phyloP scores from a whole-genome alignment of 768 basidiomycete species.

The Boletus patriciae region DNA sequence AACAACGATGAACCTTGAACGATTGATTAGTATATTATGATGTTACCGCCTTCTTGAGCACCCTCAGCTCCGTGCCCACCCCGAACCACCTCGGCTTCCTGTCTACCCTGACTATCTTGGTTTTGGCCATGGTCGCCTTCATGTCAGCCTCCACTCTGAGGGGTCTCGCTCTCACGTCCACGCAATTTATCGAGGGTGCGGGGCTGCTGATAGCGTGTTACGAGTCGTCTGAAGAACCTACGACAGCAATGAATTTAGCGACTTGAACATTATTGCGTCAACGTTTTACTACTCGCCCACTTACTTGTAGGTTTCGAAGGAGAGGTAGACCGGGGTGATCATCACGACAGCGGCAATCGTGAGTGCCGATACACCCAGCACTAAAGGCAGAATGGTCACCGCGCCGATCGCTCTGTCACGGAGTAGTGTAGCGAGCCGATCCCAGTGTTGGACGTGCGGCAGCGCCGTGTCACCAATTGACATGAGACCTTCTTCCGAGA shows the following conservation, averaged over 20 bases:
- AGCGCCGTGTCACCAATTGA: constrained; percentile 5
- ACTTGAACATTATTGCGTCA: background rate
- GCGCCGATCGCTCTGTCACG: background rate
- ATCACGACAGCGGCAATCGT: background rate
- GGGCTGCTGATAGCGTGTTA: background rate
- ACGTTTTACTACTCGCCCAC: background rate
- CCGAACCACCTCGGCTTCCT: background rate
- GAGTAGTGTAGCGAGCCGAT: constrained; percentile 5
- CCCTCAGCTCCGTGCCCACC: background rate
- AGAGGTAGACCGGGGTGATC: background rate
- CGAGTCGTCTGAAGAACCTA: background rate
- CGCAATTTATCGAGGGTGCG: background rate
- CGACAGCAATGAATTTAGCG: background rate
- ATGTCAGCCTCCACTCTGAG: background rate
- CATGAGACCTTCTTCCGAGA: constrained; percentile 10
- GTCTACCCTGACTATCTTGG: no score
- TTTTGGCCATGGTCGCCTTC: background rate
- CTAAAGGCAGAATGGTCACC: background rate
- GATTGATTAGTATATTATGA: no score
- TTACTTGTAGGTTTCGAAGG: background rate
- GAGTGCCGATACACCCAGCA: constrained; percentile 7
- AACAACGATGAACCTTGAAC: background rate
- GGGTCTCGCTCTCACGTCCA: background rate
- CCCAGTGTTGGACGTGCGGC: constrained; percentile 14
- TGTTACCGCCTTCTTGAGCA: background rate